phyloP scores from a whole-genome alignment of 2,329 filamentous ascomycete species.

The Pseudofabraea citricarpa region DNA sequence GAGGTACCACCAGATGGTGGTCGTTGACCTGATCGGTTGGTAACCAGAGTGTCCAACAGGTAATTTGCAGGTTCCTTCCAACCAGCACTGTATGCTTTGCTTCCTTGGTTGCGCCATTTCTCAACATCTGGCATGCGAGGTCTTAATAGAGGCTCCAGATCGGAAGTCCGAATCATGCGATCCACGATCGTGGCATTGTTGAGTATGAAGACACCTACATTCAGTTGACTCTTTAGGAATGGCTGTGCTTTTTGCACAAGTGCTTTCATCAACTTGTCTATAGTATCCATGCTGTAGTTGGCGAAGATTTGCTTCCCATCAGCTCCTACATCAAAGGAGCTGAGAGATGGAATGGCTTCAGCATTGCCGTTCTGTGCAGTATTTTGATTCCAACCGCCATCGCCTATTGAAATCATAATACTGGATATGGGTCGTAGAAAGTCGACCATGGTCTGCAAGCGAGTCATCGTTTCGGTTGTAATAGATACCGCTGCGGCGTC shows the following conservation, averaged over 20 bases:
- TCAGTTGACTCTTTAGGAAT: slow-evolving; percentile 70
- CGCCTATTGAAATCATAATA: slow-evolving; percentile 86
- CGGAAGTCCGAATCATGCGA: slow-evolving; percentile 76
- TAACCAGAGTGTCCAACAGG: slow-evolving; percentile 89
- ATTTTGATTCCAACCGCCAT: slow-evolving; percentile 77
- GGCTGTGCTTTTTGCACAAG: slow-evolving; percentile 70
- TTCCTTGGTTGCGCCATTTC: slow-evolving; percentile 82
- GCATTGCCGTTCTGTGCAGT: slow-evolving; percentile 49
- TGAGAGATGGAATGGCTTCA: slow-evolving; percentile 64
- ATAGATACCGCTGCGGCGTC: slow-evolving; percentile 77
- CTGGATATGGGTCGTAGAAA: slow-evolving; percentile 83
- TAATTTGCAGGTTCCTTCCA: slow-evolving; percentile 85
- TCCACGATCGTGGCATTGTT: slow-evolving; percentile 84
- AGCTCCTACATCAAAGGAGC: slow-evolving; percentile 80
- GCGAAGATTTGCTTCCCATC: slow-evolving; percentile 85
- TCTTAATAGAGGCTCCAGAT: slow-evolving; percentile 68
- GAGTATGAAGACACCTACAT: slow-evolving; percentile 83
- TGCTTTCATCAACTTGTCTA: slow-evolving; percentile 72
- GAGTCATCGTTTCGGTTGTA: slow-evolving; percentile 78
- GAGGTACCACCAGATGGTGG: slow-evolving; percentile 67
- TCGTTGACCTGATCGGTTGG: slow-evolving; percentile 64
- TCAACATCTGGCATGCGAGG: slow-evolving; percentile 65
- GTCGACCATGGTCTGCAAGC: slow-evolving; percentile 79
- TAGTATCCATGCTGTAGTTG: slow-evolving; percentile 84
- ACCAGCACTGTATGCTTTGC: slow-evolving; percentile 73